Percentiles rank a stretch among this genome's conserved stretches.
Conservation (phyloP, 108 stramenopile species). For the Schizochytrium sp. region DNA sequence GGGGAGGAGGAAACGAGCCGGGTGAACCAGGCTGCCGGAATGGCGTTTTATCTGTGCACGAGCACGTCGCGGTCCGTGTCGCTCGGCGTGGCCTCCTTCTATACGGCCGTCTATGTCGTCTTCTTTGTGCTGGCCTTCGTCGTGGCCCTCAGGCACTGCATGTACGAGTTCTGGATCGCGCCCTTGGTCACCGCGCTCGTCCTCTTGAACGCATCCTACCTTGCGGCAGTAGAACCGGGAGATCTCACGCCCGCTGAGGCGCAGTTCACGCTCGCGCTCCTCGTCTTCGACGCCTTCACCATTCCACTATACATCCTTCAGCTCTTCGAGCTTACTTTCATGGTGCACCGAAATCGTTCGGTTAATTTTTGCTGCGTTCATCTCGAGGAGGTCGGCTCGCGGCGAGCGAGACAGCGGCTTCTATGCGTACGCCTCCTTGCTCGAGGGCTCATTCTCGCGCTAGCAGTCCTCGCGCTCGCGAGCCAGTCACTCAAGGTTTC, state of each 20-base stretch:
- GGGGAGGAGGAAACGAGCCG: too few species aligned
- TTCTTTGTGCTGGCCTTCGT: neutral
- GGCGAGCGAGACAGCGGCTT: neutral
- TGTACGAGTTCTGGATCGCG: neutral
- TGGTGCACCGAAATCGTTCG: neutral
- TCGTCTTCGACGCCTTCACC: neutral
- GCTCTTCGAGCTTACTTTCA: slow-evolving; percentile 1
- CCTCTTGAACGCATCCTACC: neutral
- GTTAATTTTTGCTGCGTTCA: neutral
- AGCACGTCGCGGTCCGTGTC: neutral
- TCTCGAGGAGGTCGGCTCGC: neutral
- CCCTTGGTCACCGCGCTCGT: neutral
- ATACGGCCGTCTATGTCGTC: neutral
- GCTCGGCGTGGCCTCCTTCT: neutral
- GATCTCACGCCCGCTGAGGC: neutral
- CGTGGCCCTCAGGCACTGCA: neutral
- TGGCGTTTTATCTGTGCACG: neutral
- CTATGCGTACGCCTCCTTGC: neutral
- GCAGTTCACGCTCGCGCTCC: neutral
- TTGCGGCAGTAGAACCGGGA: neutral
- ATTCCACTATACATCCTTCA: neutral
- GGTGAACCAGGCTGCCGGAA: neutral
- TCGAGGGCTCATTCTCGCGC: neutral
- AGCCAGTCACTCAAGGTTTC: neutral
- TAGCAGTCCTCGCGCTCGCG: neutral